Conservation (phyloP, 257 asterid species). For the Eucommia ulmoides region DNA sequence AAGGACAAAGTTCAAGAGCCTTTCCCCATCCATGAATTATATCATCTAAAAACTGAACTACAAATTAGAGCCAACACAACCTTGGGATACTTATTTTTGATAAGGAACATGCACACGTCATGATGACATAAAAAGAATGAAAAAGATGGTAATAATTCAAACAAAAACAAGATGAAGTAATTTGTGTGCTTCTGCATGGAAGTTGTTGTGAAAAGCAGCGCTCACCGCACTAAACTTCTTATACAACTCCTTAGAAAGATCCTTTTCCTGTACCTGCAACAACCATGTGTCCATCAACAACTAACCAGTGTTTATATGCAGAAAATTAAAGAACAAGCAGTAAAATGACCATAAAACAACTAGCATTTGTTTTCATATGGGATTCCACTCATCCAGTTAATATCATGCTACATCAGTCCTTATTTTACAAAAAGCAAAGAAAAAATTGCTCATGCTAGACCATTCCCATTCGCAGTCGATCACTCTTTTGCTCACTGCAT, state of each 20-base stretch:
- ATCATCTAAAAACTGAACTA: too few relatives aligned
- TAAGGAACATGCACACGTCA: too few relatives aligned
- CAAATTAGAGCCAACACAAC: too few relatives aligned
- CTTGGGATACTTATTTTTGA: too few relatives aligned
- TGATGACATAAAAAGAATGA: not conserved
- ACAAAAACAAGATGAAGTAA: not conserved
- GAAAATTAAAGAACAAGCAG: too few relatives aligned
- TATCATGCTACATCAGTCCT: not conserved
- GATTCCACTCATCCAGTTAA: not conserved
- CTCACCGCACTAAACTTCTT: slow-evolving; percentile 88
- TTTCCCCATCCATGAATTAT: too few relatives aligned
- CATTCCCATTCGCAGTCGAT: too few relatives aligned
- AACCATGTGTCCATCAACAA: slow-evolving; percentile 5
- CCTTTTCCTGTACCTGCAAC: slow-evolving; percentile 64
- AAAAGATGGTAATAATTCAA: not conserved
- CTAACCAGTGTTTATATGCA: slow-evolving; percentile 8
- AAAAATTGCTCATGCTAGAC: too few relatives aligned
- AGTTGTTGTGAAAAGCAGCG: slow-evolving; percentile 8
- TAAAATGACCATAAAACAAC: not conserved
- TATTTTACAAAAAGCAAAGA: too few relatives aligned
- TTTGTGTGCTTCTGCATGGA: not conserved
- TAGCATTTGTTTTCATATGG: not conserved
- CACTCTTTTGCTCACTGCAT: too few relatives aligned
- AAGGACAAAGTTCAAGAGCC: too few relatives aligned
- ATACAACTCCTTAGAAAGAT: slow-evolving; percentile 83